Conservation (phyloP, 1,284 basidiomycete genomes). For the Ceratobasidium theobromae region DNA sequence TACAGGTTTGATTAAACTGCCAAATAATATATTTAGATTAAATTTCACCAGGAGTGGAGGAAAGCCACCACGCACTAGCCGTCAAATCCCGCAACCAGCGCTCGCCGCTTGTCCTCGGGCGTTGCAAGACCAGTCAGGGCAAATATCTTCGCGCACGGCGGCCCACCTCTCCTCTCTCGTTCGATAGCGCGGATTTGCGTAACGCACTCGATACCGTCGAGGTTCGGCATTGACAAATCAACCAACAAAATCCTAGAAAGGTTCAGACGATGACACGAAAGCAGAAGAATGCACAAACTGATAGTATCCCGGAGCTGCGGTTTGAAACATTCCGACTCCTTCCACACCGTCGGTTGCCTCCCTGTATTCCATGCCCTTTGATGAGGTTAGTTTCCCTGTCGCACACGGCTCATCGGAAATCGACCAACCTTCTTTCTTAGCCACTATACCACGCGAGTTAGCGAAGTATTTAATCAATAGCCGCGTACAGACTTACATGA, state of each 20-base stretch:
- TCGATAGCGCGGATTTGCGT: slow-evolving; percentile 81
- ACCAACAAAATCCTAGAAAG: slow-evolving; percentile 82
- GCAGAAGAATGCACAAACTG: slow-evolving; percentile 56
- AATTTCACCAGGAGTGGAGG: neutral
- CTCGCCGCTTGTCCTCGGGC: slow-evolving; percentile 85
- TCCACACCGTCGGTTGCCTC: slow-evolving; percentile 83
- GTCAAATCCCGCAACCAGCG: slow-evolving; percentile 91
- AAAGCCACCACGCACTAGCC: slow-evolving; percentile 73
- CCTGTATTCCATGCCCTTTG: slow-evolving; percentile 71
- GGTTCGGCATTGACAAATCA: slow-evolving; percentile 90
- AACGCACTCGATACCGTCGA: slow-evolving; percentile 88
- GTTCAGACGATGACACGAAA: slow-evolving; percentile 22
- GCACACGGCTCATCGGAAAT: slow-evolving; percentile 7
- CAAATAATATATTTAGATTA: neutral
- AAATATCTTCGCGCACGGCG: slow-evolving; percentile 61
- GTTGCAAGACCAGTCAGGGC: slow-evolving; percentile 93
- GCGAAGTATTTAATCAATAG: slow-evolving; percentile 42
- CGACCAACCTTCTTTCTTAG: slow-evolving; percentile 65
- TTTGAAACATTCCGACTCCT: slow-evolving; percentile 75
- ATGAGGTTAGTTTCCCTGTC: slow-evolving; percentile 32
- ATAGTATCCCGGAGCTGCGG: slow-evolving; percentile 58
- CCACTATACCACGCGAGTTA: slow-evolving; percentile 71
- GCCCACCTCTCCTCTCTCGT: slow-evolving; percentile 46
- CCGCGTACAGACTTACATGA: neutral
- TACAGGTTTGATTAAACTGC: slow-evolving; percentile 86